A percentile compares a stretch with the other conserved stretches of the same genome.
phyloP scores from a whole-genome alignment of 768 basidiomycete genomes.

The Suillus cothurnatus region DNA sequence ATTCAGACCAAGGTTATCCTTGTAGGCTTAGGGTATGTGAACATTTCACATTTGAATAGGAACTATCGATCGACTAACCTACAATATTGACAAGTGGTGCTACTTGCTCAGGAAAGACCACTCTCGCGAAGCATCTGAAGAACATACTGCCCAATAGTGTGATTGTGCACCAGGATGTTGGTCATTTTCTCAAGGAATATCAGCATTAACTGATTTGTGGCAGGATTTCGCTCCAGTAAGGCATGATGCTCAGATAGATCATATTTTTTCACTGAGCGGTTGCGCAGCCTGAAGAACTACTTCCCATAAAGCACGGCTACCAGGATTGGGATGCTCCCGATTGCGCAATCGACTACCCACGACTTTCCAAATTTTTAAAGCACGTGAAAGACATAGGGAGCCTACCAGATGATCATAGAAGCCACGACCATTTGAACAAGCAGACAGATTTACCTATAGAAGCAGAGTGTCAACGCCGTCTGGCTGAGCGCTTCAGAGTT shows the following conservation, averaged over 20 bases:
- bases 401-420: constrained; percentile 71
- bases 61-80: neutral
- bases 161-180: constrained; percentile 91
- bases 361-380: constrained; percentile 63
- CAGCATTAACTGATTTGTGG: constrained; percentile 10
- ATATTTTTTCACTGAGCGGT: constrained; percentile 10
- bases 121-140: constrained; percentile 86
- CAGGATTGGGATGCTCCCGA: constrained; percentile 94
- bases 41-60: neutral
- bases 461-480: constrained; percentile 43
- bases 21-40: constrained; percentile 56
- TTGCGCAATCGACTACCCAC: constrained; percentile 86
- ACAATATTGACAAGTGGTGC: constrained; percentile 61
- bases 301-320: constrained; percentile 62
- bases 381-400: constrained; percentile 65
- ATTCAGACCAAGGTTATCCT: constrained; percentile 33
- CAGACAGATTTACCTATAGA: constrained; percentile 72
- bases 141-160: constrained; percentile 74
- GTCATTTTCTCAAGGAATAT: constrained; percentile 31
- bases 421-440: constrained; percentile 91
- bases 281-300: constrained; percentile 27
- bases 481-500: constrained; percentile 55
- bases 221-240: constrained; percentile 90
- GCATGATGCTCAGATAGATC: constrained; percentile 24
- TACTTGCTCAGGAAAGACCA: constrained; percentile 95